Conservation (phyloP, 805 yeast genomes). For the Metschnikowia corniflorae region DNA sequence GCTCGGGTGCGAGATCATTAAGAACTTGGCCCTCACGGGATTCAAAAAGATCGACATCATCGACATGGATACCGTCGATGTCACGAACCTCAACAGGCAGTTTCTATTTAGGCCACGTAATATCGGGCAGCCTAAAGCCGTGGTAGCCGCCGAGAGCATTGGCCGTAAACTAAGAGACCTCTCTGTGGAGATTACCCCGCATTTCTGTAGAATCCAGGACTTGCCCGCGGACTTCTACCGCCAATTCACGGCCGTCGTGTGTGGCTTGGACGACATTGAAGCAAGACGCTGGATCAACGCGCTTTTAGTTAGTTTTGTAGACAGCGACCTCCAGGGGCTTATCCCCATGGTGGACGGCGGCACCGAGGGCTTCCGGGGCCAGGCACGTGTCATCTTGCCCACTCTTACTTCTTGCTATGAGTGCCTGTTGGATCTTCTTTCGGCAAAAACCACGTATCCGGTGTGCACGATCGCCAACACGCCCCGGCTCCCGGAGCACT, state of each 20-base stretch:
- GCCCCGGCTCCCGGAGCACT: slow-evolving; percentile 92
- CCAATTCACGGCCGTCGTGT: slow-evolving; percentile 68
- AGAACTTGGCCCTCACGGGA: slow-evolving; percentile 68
- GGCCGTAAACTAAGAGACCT: slow-evolving; percentile 39
- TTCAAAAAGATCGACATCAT: slow-evolving; percentile 62
- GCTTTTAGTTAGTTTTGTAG: slow-evolving; percentile 60
- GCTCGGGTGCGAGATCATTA: slow-evolving; percentile 75
- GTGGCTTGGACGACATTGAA: slow-evolving; percentile 86
- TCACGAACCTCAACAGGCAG: slow-evolving; percentile 74
- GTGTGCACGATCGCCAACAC: slow-evolving; percentile 92
- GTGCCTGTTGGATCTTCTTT: slow-evolving; percentile 76
- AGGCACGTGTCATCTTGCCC: slow-evolving; percentile 82
- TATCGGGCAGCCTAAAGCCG: slow-evolving; percentile 65
- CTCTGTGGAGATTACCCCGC: slow-evolving; percentile 48
- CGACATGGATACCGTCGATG: slow-evolving; percentile 80
- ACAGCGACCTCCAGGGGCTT: slow-evolving; percentile 31
- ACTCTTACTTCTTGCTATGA: slow-evolving; percentile 87
- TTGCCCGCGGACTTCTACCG: slow-evolving; percentile 58
- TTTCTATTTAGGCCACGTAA: slow-evolving; percentile 61
- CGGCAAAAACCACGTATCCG: slow-evolving; percentile 67
- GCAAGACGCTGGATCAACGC: slow-evolving; percentile 90
- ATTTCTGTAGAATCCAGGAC: slow-evolving; percentile 58
- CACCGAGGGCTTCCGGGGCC: slow-evolving; percentile 92
- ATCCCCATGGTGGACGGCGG: slow-evolving; percentile 83
- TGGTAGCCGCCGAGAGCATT: slow-evolving; percentile 59